Evolutionary conservation across 1,139 yeast genomes (phyloP).

Genomic region (Hyphopichia buzzinii): DNA sequence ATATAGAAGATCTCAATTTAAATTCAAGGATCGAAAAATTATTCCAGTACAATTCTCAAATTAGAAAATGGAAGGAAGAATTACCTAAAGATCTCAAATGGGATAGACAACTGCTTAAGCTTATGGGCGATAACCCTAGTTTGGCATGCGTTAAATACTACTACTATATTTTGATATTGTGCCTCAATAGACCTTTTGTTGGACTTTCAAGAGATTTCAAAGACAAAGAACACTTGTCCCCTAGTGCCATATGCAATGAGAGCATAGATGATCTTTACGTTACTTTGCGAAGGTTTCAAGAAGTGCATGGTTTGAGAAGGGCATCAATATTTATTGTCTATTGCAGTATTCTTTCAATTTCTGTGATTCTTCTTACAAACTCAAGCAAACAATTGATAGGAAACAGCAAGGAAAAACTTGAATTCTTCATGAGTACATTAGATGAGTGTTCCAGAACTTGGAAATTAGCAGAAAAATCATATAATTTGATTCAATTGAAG

Average conservation of each 20-base stretch:
- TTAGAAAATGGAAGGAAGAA: constrained; percentile 48
- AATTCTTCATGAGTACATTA: constrained; percentile 38
- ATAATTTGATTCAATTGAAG: constrained; percentile 31
- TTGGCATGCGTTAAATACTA: constrained; percentile 54
- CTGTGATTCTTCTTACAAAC: constrained; percentile 41
- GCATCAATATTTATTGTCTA: constrained; percentile 49
- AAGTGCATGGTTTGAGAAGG: constrained; percentile 40
- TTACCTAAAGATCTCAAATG: constrained; percentile 51
- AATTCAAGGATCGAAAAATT: constrained; percentile 37
- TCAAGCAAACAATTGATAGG: constrained; percentile 25
- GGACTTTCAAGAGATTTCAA: constrained; percentile 18
- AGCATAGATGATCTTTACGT: constrained; percentile 44
- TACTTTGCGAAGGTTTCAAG: constrained; percentile 35
- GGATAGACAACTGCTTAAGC: constrained; percentile 40
- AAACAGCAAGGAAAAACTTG: constrained; percentile 26
- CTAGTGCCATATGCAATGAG: constrained; percentile 34
- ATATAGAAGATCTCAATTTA: constrained; percentile 31
- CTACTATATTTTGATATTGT: constrained; percentile 54
- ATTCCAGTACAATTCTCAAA: constrained; percentile 46
- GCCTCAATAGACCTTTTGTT: constrained; percentile 60
- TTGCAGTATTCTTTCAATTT: constrained; percentile 46
- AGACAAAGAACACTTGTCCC: constrained; percentile 21
- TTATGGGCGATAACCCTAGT: constrained; percentile 50
- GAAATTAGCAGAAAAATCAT: constrained; percentile 49
- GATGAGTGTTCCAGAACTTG: constrained; percentile 45